Conservation (phyloP, 345 rosid species). For the Arabis hirsuta region DNA sequence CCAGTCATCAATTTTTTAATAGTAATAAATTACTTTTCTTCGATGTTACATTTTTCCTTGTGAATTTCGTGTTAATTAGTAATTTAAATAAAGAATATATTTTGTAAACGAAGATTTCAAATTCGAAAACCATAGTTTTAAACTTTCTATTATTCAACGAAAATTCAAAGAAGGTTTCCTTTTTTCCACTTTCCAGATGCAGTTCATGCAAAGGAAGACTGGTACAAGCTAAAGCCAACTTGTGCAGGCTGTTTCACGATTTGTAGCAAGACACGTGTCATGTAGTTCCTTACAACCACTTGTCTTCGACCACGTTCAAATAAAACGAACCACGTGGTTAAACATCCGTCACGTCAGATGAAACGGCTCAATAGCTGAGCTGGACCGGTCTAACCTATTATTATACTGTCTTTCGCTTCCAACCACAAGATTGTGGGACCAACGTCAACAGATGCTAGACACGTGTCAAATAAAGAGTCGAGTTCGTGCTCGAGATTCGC, state of each 20-base stretch:
- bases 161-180: background rate
- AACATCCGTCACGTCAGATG: conserved; percentile 9
- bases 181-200: conserved; percentile 39
- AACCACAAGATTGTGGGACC: background rate
- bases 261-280: conserved; percentile 10
- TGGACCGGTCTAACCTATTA: conserved; percentile 14
- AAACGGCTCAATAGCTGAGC: conserved; percentile 34
- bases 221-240: conserved; percentile 2
- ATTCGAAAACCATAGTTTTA: no score
- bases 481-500: conserved; percentile 35
- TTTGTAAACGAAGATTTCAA: no score
- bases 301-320: conserved; percentile 15
- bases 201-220: conserved; percentile 34
- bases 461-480: background rate
- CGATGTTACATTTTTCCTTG: no score
- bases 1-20: no score
- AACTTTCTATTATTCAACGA: no score
- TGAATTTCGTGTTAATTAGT: no score
- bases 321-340: conserved; percentile 20
- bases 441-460: background rate
- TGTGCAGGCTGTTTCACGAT: background rate
- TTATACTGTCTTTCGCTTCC: conserved; percentile 18
- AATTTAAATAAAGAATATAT: no score
- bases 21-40: no score
- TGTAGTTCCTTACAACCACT: conserved; percentile 1